A percentile compares a stretch with the other conserved stretches of the same genome.
Conservation (phyloP, 108 stramenopile species). For the Skeletonema costatum region DNA sequence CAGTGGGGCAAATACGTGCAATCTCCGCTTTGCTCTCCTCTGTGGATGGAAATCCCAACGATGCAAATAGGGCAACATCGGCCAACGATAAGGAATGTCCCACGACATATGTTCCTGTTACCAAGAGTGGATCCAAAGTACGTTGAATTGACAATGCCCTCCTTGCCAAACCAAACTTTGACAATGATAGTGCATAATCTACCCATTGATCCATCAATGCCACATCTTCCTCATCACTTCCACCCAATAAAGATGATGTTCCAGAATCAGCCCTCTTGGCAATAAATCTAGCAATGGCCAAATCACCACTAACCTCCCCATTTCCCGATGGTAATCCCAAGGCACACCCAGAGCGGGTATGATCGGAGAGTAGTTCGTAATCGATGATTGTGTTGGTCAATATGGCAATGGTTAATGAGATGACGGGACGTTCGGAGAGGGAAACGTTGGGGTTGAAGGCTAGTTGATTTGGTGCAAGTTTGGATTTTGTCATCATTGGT, state of each 20-base stretch:
- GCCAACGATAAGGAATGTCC: slow-evolving; percentile 86
- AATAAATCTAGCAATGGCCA: slow-evolving; percentile 79
- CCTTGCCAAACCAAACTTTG: slow-evolving; percentile 53
- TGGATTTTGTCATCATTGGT: slow-evolving; percentile 18
- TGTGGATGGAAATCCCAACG: slow-evolving; percentile 74
- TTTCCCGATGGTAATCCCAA: slow-evolving; percentile 51
- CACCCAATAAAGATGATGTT: slow-evolving; percentile 17
- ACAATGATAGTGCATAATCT: slow-evolving; percentile 79
- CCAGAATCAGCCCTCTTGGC: slow-evolving; percentile 21
- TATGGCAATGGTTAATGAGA: slow-evolving; percentile 69
- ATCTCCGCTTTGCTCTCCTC: slow-evolving; percentile 38
- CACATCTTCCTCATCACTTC: slow-evolving; percentile 19
- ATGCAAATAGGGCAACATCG: slow-evolving; percentile 85
- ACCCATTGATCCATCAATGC: slow-evolving; percentile 91
- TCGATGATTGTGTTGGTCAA: slow-evolving; percentile 71
- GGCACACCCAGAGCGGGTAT: slow-evolving; percentile 49
- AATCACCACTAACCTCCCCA: slow-evolving; percentile 64
- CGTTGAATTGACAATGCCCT: slow-evolving; percentile 58
- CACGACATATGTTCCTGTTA: slow-evolving; percentile 64
- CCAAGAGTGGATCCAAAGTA: slow-evolving; percentile 77
- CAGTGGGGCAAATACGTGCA: slow-evolving; percentile 6
- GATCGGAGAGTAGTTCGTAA: slow-evolving; percentile 67
- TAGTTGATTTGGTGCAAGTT: slow-evolving; percentile 62
- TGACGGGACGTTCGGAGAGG: slow-evolving; percentile 73
- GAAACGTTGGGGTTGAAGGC: slow-evolving; percentile 80